Percentiles rank a stretch among this genome's conserved stretches.
Evolutionary conservation across 768 basidiomycete species (phyloP).

Genomic region (Russula lepida): DNA sequence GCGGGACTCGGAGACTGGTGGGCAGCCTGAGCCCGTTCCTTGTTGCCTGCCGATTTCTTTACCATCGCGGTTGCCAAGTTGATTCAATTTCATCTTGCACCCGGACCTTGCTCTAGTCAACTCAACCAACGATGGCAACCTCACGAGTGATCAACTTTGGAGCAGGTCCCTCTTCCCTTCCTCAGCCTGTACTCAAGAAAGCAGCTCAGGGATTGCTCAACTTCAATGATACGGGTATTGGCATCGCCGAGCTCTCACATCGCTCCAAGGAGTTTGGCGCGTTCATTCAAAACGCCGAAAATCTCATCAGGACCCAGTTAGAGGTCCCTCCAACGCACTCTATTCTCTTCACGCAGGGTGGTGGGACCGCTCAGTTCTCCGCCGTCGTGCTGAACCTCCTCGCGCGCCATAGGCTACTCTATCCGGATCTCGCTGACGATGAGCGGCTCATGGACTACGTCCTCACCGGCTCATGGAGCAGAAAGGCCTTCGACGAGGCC

Average conservation of each 20-base stretch:
- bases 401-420: slow-evolving; percentile 69
- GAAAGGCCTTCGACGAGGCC: slow-evolving; percentile 80
- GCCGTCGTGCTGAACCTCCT: slow-evolving; percentile 88
- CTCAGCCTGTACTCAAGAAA: slow-evolving; percentile 75
- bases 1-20: not conserved
- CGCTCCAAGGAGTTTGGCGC: slow-evolving; percentile 82
- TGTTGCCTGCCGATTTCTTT: slow-evolving; percentile 1
- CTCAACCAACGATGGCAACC: slow-evolving; percentile 30
- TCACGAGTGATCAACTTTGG: slow-evolving; percentile 79
- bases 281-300: slow-evolving; percentile 54
- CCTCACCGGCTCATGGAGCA: slow-evolving; percentile 89
- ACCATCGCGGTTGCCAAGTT: not conserved
- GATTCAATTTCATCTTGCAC: not conserved
- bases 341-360: slow-evolving; percentile 91
- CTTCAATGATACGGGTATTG: slow-evolving; percentile 86
- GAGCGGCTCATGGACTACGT: slow-evolving; percentile 77
- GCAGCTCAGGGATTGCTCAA: slow-evolving; percentile 82
- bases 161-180: slow-evolving; percentile 89
- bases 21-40: not conserved
- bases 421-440: slow-evolving; percentile 47
- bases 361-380: slow-evolving; percentile 87
- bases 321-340: slow-evolving; percentile 74
- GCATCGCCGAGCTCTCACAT: slow-evolving; percentile 93
- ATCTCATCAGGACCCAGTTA: slow-evolving; percentile 67
- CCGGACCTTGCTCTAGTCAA: not conserved